Percentiles rank a stretch among this genome's conserved stretches.
Conservation (phyloP, 768 basidiomycete genomes). For the Mycena albidolilacea region DNA sequence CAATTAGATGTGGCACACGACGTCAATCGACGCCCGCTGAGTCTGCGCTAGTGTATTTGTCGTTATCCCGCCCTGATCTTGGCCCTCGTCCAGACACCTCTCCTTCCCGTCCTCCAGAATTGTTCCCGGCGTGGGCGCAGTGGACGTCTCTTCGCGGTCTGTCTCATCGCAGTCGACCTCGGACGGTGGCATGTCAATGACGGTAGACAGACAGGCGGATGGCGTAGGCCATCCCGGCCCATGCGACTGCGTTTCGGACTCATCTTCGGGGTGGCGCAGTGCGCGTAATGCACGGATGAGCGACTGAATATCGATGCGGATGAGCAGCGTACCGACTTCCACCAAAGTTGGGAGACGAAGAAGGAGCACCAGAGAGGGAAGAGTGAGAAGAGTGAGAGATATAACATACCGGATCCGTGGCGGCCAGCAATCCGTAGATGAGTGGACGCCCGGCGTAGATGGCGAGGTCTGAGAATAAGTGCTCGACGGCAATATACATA, state of each 20-base stretch:
- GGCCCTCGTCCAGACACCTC: too few species aligned
- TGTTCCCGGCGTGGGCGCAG: too few species aligned
- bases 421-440: slow-evolving; percentile 24
- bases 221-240: not conserved
- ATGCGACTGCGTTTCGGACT: not conserved
- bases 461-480: not conserved
- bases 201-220: not conserved
- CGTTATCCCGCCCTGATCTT: slow-evolving; percentile 5
- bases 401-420: slow-evolving; percentile 22
- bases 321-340: not conserved
- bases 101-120: too few species aligned
- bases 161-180: not conserved
- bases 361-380: not conserved
- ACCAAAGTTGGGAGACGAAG: not conserved
- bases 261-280: not conserved
- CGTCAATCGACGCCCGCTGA: slow-evolving; percentile 16
- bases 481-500: not conserved
- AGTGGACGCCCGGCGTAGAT: slow-evolving; percentile 20
- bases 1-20: slow-evolving; percentile 16
- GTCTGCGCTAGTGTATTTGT: slow-evolving; percentile 6
- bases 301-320: slow-evolving; percentile 6
- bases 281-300: slow-evolving; percentile 14
- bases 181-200: not conserved
- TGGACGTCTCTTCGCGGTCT: too few species aligned
- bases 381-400: not conserved